Evolutionary conservation across 192 early-diverging fungal species (phyloP).

Genomic region (Coemansia sp.): DNA sequence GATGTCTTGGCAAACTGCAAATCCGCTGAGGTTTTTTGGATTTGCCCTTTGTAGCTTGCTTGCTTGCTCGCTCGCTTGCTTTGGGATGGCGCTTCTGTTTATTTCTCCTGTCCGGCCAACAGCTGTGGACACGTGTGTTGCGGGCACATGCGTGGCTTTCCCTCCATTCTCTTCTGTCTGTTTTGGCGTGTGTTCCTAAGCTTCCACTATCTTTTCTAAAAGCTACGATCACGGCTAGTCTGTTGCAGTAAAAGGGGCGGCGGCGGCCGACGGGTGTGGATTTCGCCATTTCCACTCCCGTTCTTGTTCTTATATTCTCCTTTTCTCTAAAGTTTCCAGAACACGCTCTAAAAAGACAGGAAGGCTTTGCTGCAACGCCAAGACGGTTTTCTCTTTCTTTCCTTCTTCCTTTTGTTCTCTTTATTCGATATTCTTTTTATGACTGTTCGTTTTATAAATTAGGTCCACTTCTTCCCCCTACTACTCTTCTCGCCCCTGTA

Average conservation of each 20-base stretch:
- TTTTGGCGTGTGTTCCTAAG: too few species aligned
- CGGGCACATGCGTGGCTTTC: not conserved
- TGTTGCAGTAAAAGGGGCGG: too few species aligned
- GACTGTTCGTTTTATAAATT: not conserved
- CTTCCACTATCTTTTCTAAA: too few species aligned
- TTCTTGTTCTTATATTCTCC: too few species aligned
- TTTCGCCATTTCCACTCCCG: too few species aligned
- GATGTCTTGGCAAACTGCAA: too few species aligned
- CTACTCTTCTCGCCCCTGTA: not conserved
- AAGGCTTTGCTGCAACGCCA: not conserved
- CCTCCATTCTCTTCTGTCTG: not conserved
- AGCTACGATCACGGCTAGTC: too few species aligned
- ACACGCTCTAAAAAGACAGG: not conserved
- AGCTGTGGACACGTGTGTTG: conserved; percentile 8
- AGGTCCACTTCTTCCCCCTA: not conserved
- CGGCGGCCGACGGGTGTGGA: too few species aligned
- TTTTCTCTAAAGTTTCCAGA: not conserved
- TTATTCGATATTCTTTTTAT: not conserved
- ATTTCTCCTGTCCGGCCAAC: not conserved
- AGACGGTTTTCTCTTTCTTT: not conserved
- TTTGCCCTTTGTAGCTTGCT: too few species aligned
- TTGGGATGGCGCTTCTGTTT: not conserved
- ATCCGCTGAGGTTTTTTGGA: too few species aligned
- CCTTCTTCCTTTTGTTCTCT: not conserved
- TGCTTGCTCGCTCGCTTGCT: too few species aligned